Evolutionary conservation across 2,329 filamentous ascomycete genomes (phyloP).

Genomic region (Colletotrichum sp.): DNA sequence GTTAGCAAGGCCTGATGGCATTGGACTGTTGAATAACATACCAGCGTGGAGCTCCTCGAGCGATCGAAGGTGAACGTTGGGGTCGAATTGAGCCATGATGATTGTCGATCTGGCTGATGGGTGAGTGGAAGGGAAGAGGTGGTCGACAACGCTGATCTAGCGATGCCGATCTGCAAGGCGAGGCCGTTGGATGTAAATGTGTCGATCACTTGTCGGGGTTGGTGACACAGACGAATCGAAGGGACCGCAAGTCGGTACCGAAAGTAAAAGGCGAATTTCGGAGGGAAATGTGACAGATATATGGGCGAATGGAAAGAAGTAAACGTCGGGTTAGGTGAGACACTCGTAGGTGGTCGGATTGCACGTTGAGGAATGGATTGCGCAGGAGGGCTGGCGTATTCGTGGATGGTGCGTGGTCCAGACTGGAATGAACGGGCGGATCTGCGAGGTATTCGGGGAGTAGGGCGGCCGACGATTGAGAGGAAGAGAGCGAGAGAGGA

Average conservation of each 20-base stretch:
- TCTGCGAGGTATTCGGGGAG: not conserved
- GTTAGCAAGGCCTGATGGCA: not conserved
- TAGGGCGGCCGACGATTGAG: not conserved
- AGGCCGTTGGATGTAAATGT: not conserved
- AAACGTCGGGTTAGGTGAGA: not conserved
- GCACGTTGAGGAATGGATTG: constrained; percentile 12
- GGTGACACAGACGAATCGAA: constrained; percentile 1
- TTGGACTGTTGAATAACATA: not conserved
- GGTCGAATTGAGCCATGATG: constrained; percentile 18
- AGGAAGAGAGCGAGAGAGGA: not conserved
- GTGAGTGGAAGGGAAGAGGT: not conserved
- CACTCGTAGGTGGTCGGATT: not conserved
- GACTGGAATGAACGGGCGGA: constrained; percentile 11
- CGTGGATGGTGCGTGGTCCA: not conserved
- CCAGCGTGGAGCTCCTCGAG: constrained; percentile 19
- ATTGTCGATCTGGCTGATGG: not conserved
- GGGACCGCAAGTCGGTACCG: not conserved
- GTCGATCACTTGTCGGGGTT: constrained; percentile 9
- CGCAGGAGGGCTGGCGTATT: not conserved
- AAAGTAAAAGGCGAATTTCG: not conserved
- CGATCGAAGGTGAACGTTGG: constrained; percentile 20
- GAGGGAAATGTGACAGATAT: constrained; percentile 6
- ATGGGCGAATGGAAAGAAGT: not conserved
- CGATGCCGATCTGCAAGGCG: constrained; percentile 8
- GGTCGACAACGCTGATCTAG: constrained; percentile 8